These are phyloP conservation scores for Tubosaeta brunneosetosa DNA, from an alignment of 768 basidiomycete species.

Conservation along the genomic window DNA sequence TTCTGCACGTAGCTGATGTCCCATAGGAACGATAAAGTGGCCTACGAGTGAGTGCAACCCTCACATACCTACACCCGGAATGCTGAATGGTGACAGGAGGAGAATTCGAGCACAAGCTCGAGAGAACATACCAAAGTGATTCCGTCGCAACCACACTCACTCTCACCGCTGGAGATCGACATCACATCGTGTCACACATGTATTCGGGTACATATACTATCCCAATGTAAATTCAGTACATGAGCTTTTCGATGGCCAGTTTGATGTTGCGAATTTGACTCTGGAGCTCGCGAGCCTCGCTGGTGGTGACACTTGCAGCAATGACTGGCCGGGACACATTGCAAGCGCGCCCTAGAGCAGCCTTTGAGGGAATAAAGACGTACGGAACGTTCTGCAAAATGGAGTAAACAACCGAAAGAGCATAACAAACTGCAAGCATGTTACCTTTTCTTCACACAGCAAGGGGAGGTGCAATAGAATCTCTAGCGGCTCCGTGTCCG, in stretches of 20 bases:
- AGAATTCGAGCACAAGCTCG: slow-evolving; percentile 81
- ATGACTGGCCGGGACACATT: slow-evolving; percentile 95
- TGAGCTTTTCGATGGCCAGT: slow-evolving; percentile 69
- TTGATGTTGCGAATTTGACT: slow-evolving; percentile 89
- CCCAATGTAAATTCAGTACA: slow-evolving; percentile 30
- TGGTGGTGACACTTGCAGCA: slow-evolving; percentile 93
- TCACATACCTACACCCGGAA: not conserved
- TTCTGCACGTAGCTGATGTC: slow-evolving; percentile 7
- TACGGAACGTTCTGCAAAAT: slow-evolving; percentile 85
- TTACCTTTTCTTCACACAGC: slow-evolving; percentile 95
- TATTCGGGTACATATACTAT: slow-evolving; percentile 11
- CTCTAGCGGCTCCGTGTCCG: slow-evolving; percentile 96
- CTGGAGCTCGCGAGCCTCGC: slow-evolving; percentile 85
- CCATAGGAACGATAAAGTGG: slow-evolving; percentile 82
- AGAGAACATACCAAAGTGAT: slow-evolving; percentile 82
- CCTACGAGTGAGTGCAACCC: slow-evolving; percentile 71
- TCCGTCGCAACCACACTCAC: not conserved
- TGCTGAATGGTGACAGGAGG: slow-evolving; percentile 44
- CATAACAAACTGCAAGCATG: slow-evolving; percentile 6
- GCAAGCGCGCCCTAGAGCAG: slow-evolving; percentile 92
- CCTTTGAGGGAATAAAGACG: slow-evolving; percentile 92
- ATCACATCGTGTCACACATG: slow-evolving; percentile 2
- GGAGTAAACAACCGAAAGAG: slow-evolving; percentile 1
- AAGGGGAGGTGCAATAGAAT: slow-evolving; percentile 96
- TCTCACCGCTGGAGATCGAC: not conserved